A percentile compares a stretch with the other conserved stretches of the same genome.
Evolutionary conservation across 202 grass and related monocot genomes (phyloP).

Genomic region (Zizania palustris): DNA sequence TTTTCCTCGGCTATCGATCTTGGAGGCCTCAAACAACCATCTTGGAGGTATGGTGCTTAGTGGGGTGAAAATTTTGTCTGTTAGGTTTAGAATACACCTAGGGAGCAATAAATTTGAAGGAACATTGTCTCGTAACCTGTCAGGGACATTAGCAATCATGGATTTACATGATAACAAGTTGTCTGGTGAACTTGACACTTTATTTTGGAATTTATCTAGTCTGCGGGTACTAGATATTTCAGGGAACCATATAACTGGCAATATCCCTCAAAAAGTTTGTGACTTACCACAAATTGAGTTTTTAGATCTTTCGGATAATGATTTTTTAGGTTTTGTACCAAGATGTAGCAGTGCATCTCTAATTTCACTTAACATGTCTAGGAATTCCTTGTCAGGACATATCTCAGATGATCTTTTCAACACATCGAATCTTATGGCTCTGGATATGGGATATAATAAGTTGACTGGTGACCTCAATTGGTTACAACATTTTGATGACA

Average conservation of each 20-base stretch:
- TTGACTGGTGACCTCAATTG: conserved; percentile 28
- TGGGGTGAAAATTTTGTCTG: background rate
- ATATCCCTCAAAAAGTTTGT: conserved; percentile 18
- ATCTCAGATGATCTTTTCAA: background rate
- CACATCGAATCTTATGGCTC: background rate
- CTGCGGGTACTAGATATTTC: conserved; percentile 23
- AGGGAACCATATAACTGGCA: conserved; percentile 31
- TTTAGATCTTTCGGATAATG: conserved; percentile 40
- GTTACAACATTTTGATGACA: background rate
- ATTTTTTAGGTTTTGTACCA: conserved; percentile 28
- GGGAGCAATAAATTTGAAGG: conserved; percentile 39
- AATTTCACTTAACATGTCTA: conserved; percentile 4
- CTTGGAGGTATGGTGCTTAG: conserved; percentile 23
- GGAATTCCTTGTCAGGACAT: conserved; percentile 14
- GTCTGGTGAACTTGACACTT: conserved; percentile 11
- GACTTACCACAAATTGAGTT: background rate
- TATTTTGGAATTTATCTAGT: conserved; percentile 9
- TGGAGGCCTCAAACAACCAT: conserved; percentile 27
- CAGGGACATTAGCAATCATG: background rate
- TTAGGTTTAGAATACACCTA: background rate
- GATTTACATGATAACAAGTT: conserved; percentile 42
- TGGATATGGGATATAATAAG: conserved; percentile 44
- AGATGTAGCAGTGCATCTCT: background rate
- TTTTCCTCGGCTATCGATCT: background rate
- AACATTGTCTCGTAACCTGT: conserved; percentile 2